A percentile compares a stretch with the other conserved stretches of the same genome.
phyloP scores from a whole-genome alignment of 805 yeast genomes.

The Candida ovalis region DNA sequence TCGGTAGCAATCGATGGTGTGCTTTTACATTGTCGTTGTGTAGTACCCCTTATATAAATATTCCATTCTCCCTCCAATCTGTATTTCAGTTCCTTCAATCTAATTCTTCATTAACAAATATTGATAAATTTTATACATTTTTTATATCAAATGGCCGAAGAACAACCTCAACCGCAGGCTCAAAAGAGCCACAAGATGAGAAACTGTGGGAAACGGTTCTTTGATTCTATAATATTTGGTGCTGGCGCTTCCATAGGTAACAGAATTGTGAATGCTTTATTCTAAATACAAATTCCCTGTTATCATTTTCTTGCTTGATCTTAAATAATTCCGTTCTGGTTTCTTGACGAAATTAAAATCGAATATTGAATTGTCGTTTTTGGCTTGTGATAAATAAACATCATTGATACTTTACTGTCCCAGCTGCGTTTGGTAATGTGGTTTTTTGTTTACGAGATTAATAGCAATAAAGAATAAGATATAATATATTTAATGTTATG shows the following conservation, averaged over 20 bases:
- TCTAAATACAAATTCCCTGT: too few species aligned
- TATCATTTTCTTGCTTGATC: too few species aligned
- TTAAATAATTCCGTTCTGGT: background rate
- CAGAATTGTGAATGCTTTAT: conserved; percentile 70
- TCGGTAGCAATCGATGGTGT: background rate
- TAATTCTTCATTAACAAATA: too few species aligned
- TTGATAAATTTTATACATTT: too few species aligned
- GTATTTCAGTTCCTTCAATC: too few species aligned
- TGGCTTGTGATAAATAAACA: too few species aligned
- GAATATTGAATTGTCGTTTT: too few species aligned
- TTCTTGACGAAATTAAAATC: background rate
- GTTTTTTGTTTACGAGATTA: too few species aligned
- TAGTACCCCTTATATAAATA: background rate
- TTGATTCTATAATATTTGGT: conserved; percentile 85
- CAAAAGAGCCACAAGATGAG: background rate
- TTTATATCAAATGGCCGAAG: background rate
- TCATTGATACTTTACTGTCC: too few species aligned
- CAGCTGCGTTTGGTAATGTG: too few species aligned
- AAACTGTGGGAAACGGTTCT: background rate
- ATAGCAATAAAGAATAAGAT: background rate
- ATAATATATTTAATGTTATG: background rate
- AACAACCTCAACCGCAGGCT: background rate
- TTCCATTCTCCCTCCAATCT: too few species aligned
- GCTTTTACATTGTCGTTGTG: too few species aligned
- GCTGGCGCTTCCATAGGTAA: conserved; percentile 94